Evolutionary conservation across 78 protist genomes (phyloP), one percentile per base, ranked within the genome.

Genomic region (Isochrysis galbana): DNA sequence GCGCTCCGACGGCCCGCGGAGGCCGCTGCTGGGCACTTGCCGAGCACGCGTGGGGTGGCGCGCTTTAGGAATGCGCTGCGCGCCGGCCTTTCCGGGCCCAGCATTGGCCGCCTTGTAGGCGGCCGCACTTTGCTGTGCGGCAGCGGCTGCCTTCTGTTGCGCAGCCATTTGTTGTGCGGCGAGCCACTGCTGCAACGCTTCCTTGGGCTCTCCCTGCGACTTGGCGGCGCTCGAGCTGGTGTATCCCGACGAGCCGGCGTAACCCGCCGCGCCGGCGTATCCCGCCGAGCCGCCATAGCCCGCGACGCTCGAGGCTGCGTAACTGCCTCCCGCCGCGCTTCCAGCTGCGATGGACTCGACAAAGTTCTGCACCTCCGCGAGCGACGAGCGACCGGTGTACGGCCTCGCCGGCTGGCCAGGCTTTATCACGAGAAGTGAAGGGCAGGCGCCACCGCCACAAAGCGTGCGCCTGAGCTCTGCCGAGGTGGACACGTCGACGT

Each of bases 141-240:
- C n/a, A n/a, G n/a, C n/a, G n/a, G n/a, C n/a, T n/a, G n/a, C n/a
- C n/a, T n/a, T n/a, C 7, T 14, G 29, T 51, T 51, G 61, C 61
- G 7, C 29, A 7, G 61, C 61, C 61, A 7, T 51, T 14, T 34
- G 42, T 21, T 70, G 80, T 41, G 5, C n/a, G 44, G 34, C 41
- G 44, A n/a, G 36, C 80, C 41, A 34, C 80, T 70, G 80, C 74
- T n/a, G 74, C 74, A 67, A n/a, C 74, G 74, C 74, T n/a, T 67
- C 74, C 14, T 67, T 67, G 36, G 74, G 74, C 36, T 67, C 74
- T 3, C 3, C 32, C 72, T 19, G 72, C n/a, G 10, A n/a, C 72
- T n/a, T 61, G 32, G 32, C 67, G 67, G 67, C 21, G 67, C 67
- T 22, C 67, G 67, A 22, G 67, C 67, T 14, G 67, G 32, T 54